Base-by-base conservation (phyloP, 139 green algal species). In the Chlorella sp. region DNA sequence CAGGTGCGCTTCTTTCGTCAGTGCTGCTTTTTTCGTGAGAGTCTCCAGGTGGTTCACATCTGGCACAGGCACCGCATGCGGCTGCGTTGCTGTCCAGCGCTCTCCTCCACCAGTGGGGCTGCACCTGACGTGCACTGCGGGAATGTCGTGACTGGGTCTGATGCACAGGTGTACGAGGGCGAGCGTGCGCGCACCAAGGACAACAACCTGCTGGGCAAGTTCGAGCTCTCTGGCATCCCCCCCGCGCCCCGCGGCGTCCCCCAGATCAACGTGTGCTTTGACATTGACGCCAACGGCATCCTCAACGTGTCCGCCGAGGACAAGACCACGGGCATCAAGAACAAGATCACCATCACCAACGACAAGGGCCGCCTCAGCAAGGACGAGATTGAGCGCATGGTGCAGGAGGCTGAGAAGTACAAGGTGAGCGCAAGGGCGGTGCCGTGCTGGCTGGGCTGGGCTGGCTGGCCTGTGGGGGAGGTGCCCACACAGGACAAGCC, bases 271-370 rank as follows among this genome's bases (percentile, higher is more conserved):
- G 85, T 98, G 24, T 87, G 84, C 62, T 99, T 98, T 70, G 95
- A 99, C 84, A 95, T 99, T 69, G 95, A 99, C 71, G 95, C 95
- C 76, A 99, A 99, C 82, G 95, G 95, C 77, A 98, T 99, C 76
- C 86, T 99, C 24, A 98, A 98, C 75, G 91, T 99, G 49, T 94
- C 88, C 22, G 95, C 95, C 3, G 94, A 98, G 88, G 95, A 99
- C 79, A 97, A 97, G 88, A 93, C 90, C 30, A 96, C 90, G 10
- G 95, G 95, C 73, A 91, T 91, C 68, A 96, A 95, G 84, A 96
- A 96, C 83, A 97, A 97, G 85, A 98, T 99, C 85, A 99, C 95
- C 62, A 99, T 99, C 85, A 99, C 95, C 69, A 98, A 99, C 76
- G 95, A 98, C 86, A 99, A 98, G 92, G 95, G 95, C 60, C 85